Evolutionary conservation across 495 filamentous ascomycete genomes (phyloP), one percentile per base, ranked within the genome.

Genomic region (Aspergillus mulundensis): DNA sequence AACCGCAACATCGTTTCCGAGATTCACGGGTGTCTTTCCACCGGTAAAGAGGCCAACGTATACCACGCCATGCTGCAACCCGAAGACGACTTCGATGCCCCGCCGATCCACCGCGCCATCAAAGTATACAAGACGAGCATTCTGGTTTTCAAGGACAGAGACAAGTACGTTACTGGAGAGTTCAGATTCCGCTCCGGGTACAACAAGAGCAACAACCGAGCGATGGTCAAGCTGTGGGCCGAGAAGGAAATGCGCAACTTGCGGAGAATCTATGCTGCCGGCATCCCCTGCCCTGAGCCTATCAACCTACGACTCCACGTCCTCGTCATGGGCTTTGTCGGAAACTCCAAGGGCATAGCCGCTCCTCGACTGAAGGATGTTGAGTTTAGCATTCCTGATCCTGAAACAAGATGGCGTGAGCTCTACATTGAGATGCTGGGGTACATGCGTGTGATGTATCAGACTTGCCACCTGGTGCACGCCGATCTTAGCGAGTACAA

Each of bases 91-190:
- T 25, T 53, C 8, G 69, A 70, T 47, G 72, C 70, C 47, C 46
- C 68, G n/a, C 69, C 77, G 0, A 53, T 78, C 3, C 84, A 90
- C 58, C 85, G 90, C 47, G 94, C 94, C 14, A 90, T 98, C 75
- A 98, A 98, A 70, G 88, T 98, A 20, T 98, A 97, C 81, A 97
- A 97, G 77, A 98, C 95, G 0, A 87, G 86, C 41, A 97, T 97
- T 54, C 72, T 97, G 36, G 90, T 92, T 5, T 98, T 98, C 83
- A 97, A 98, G 74, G 93, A 97, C 71, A 83, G 94, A 40, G 90
- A 96, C 64, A 88, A 89, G 58, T 98, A 98, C 66, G 90, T 97
- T 32, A 87, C 86, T 1, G 94, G 95, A 52, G 94, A 97, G 68
- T 90, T 90, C 70, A 79, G 95, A 28, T 91, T 91, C 74, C 74